Conservation (phyloP, 2,329 filamentous ascomycete genomes). For the Corynespora cassiicola region DNA sequence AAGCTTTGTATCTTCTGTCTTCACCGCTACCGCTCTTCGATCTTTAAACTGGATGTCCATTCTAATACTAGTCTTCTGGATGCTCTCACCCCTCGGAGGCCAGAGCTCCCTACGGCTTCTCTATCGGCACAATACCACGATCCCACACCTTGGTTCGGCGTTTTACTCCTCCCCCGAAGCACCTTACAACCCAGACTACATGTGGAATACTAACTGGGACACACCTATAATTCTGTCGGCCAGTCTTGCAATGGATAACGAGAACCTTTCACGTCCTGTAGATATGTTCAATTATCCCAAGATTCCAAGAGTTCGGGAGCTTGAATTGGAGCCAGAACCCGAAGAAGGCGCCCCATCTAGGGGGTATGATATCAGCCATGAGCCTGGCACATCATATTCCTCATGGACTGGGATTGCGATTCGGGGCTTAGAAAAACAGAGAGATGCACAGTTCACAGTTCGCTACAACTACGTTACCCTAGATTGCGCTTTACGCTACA, state of each 20-base stretch:
- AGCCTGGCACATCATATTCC: neutral
- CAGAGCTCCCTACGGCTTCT: constrained; percentile 11
- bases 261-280: no score
- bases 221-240: constrained; percentile 5
- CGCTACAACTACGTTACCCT: no score
- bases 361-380: no score
- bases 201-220: no score
- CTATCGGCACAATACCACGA: constrained; percentile 2
- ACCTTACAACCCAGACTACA: no score
- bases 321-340: constrained; percentile 1
- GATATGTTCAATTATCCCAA: constrained; percentile 15
- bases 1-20: constrained; percentile 10
- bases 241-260: constrained; percentile 5
- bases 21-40: constrained; percentile 8
- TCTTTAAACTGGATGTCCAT: constrained; percentile 3
- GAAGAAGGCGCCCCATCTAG: no score
- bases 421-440: no score
- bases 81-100: constrained; percentile 8
- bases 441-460: no score
- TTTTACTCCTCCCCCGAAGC: constrained; percentile 6
- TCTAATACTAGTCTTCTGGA: constrained; percentile 3
- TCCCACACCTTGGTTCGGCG: neutral
- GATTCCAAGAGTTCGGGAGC: constrained; percentile 4
- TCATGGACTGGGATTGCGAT: no score
- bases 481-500: no score